Evolutionary conservation across 1,284 basidiomycete genomes (phyloP), one percentile per base, ranked within the genome.

Genomic region (Gomphus bonarii): DNA sequence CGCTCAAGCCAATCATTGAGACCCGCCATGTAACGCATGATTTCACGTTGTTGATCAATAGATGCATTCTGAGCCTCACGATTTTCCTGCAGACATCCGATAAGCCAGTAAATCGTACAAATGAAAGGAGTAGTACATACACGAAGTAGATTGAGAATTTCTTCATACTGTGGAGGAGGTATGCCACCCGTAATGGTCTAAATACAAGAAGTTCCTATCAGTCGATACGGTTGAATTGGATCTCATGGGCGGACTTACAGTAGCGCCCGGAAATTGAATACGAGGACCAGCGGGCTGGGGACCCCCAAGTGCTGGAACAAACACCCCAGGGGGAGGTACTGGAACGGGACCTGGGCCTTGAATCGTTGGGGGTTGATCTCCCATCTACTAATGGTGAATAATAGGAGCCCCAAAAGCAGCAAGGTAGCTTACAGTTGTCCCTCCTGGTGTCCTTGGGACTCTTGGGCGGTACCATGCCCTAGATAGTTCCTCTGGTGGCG

Each of bases 1-100:
- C 80, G 75, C 58, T 76, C 81, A 14, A 89, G 70, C 88, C 87
- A 90, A 50, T 79, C 75, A 61, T 90, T 89, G 36, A 90, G 70
- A 3, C 73, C 75, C 51, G 76, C 64, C 78, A 90, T 81, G 63
- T 90, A 89, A 44, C 82, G 72, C 78, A 88, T 85, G 46, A 90
- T 72, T 64, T 88, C 85, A 25, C 82, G 76, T 61, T 88, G 85
- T 62, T 90, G 87, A 51, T 86, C 82, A 9, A 86, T 77, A 18
- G 85, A 84, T 0, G 85, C 85, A 16, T 79, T 70, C 65, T 86
- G 84, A 1, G 84, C 84, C 3, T 79, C 69, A 2, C 82, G 82
- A 65, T 85, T 86, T 72, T 88, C 84, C 87, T 89, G 61, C n/a
- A 43, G 48, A 50, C 42, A 62, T n/a, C 30, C 1, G 44, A 14